Percentiles rank a stretch among this genome's conserved stretches.
phyloP scores from a whole-genome alignment of 1,284 basidiomycete genomes.

The Neonothopanus nambi region DNA sequence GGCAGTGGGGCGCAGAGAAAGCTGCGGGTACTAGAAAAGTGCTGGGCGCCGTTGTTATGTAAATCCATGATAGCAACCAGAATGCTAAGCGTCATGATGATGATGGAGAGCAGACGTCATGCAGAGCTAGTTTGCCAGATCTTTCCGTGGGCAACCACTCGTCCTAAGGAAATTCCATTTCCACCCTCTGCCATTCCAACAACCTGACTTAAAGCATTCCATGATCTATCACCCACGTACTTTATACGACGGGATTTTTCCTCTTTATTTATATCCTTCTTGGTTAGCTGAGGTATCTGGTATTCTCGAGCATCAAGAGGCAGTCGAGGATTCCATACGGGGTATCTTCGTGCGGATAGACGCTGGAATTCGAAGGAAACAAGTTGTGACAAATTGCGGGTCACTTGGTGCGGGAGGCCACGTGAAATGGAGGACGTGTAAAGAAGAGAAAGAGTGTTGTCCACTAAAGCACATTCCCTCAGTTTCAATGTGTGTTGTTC shows the following conservation, averaged over 20 bases:
- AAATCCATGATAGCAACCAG: too few species aligned
- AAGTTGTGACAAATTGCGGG: conserved; percentile 50
- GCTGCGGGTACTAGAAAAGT: too few species aligned
- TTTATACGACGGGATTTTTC: conserved; percentile 13
- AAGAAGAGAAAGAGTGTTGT: conserved; percentile 55
- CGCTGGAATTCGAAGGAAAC: conserved; percentile 31
- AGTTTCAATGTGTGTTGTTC: background rate
- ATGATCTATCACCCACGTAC: conserved; percentile 32
- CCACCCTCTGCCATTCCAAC: conserved; percentile 53
- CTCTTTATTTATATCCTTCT: conserved; percentile 19
- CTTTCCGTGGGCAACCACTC: conserved; percentile 23
- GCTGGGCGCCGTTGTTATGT: too few species aligned
- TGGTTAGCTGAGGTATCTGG: conserved; percentile 18
- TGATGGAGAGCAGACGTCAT: background rate
- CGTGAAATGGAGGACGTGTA: conserved; percentile 56
- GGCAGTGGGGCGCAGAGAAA: too few species aligned
- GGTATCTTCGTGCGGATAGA: conserved; percentile 26
- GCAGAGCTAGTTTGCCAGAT: background rate
- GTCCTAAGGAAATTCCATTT: conserved; percentile 43
- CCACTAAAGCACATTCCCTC: conserved; percentile 39
- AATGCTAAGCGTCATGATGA: too few species aligned
- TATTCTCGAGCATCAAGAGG: conserved; percentile 25
- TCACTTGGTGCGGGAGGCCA: conserved; percentile 59
- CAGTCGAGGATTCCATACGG: conserved; percentile 49
- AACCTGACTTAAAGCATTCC: conserved; percentile 45